Evolutionary conservation across 768 basidiomycete genomes (phyloP).

Genomic region (Mycena crocata): DNA sequence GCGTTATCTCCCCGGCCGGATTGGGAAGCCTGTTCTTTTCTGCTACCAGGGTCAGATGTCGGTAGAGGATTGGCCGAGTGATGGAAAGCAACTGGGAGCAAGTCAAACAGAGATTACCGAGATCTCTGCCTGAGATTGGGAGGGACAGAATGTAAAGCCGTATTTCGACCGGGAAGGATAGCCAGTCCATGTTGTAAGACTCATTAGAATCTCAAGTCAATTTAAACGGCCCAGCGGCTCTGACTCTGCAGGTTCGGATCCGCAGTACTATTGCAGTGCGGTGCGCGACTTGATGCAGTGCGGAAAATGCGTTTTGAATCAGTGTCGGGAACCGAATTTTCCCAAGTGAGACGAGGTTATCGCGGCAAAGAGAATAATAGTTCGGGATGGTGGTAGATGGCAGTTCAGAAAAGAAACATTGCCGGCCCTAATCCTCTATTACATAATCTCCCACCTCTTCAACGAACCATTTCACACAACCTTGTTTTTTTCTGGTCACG

Average conservation of each 20-base stretch:
- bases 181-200: conserved; percentile 6
- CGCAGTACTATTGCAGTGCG: too few species aligned
- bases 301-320: too few species aligned
- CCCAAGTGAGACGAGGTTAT: too few species aligned
- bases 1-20: background rate
- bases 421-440: too few species aligned
- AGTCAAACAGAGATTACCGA: conserved; percentile 16
- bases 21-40: conserved; percentile 5
- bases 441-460: too few species aligned
- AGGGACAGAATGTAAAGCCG: conserved; percentile 17
- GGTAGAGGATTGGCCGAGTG: conserved; percentile 14
- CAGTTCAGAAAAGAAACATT: too few species aligned
- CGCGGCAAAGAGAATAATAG: too few species aligned
- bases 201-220: background rate
- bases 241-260: background rate
- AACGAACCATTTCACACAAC: background rate
- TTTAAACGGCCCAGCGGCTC: background rate
- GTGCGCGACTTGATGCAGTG: too few species aligned
- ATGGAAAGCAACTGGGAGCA: conserved; percentile 18
- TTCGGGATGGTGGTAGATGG: too few species aligned
- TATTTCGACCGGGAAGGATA: conserved; percentile 24
- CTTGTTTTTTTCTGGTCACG: background rate
- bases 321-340: too few species aligned
- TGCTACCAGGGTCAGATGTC: background rate
- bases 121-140: background rate